Evolutionary conservation across 352 stramenopile species (phyloP).

Genomic region (Phytophthora europaea): DNA sequence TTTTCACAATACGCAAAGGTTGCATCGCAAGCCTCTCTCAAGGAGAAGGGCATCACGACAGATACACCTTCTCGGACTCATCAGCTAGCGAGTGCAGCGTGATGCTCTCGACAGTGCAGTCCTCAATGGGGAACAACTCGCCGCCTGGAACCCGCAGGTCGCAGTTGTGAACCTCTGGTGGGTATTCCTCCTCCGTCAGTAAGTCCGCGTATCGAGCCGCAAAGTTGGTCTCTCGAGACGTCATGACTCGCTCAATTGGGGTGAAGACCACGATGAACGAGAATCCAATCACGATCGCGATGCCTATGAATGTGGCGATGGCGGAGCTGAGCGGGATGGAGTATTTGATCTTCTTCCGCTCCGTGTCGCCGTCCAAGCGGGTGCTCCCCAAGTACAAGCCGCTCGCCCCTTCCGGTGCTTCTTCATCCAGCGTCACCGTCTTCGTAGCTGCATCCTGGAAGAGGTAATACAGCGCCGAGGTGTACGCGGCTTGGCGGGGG

Average conservation of each 20-base stretch:
- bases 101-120: constrained; percentile 56
- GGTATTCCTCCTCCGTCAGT: constrained; percentile 52
- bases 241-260: constrained; percentile 46
- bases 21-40: neutral
- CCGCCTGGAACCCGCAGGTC: constrained; percentile 30
- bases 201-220: constrained; percentile 42
- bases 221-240: constrained; percentile 38
- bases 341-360: constrained; percentile 60
- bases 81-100: constrained; percentile 34
- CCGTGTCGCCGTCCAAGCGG: constrained; percentile 46
- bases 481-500: constrained; percentile 58
- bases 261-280: constrained; percentile 36
- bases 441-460: constrained; percentile 56
- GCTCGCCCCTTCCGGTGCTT: constrained; percentile 3
- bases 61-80: constrained; percentile 24
- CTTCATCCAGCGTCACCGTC: constrained; percentile 14
- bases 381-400: constrained; percentile 35
- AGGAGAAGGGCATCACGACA: constrained; percentile 7
- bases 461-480: constrained; percentile 60
- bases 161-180: constrained; percentile 44
- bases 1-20: no score
- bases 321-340: constrained; percentile 50
- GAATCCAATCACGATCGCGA: constrained; percentile 44
- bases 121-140: constrained; percentile 44
- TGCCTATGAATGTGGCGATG: constrained; percentile 53